These are phyloP conservation scores for Rhizoclosmatium sp. DNA, from an alignment of 192 early-diverging fungal species.

Conservation along the genomic window DNA sequence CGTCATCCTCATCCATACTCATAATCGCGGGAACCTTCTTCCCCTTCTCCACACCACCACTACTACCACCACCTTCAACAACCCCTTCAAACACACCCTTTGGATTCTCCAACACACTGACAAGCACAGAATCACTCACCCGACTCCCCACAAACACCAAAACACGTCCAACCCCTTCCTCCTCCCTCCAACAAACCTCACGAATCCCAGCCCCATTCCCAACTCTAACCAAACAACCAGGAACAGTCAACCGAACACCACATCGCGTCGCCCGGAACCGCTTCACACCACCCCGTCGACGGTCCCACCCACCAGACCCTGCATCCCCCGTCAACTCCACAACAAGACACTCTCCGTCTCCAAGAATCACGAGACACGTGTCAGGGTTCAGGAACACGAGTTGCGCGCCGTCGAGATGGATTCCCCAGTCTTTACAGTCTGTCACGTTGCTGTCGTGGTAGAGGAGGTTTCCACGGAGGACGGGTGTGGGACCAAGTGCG, in stretches of 20 bases:
- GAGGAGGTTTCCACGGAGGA: slow-evolving; percentile 50
- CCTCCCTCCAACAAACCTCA: slow-evolving; percentile 22
- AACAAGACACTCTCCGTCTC: slow-evolving; percentile 71
- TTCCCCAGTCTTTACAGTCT: slow-evolving; percentile 64
- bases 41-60: neutral
- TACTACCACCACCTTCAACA: neutral
- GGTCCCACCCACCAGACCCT: slow-evolving; percentile 70
- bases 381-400: slow-evolving; percentile 74
- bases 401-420: slow-evolving; percentile 75
- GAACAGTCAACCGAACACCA: slow-evolving; percentile 38
- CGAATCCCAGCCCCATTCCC: slow-evolving; percentile 6
- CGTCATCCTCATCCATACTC: slow-evolving; percentile 38
- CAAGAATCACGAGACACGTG: slow-evolving; percentile 73
- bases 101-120: slow-evolving; percentile 62
- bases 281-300: slow-evolving; percentile 73
- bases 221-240: slow-evolving; percentile 1
- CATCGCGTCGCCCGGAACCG: slow-evolving; percentile 60
- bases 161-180: slow-evolving; percentile 38
- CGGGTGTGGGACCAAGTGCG: slow-evolving; percentile 26
- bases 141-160: slow-evolving; percentile 79
- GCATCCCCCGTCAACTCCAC: slow-evolving; percentile 71
- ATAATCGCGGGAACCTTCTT: neutral
- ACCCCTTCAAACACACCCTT: slow-evolving; percentile 19
- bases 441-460: slow-evolving; percentile 49
- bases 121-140: slow-evolving; percentile 72